phyloP scores from a whole-genome alignment of 2,329 filamentous ascomycete genomes.

The Fusarium fracticaudum region DNA sequence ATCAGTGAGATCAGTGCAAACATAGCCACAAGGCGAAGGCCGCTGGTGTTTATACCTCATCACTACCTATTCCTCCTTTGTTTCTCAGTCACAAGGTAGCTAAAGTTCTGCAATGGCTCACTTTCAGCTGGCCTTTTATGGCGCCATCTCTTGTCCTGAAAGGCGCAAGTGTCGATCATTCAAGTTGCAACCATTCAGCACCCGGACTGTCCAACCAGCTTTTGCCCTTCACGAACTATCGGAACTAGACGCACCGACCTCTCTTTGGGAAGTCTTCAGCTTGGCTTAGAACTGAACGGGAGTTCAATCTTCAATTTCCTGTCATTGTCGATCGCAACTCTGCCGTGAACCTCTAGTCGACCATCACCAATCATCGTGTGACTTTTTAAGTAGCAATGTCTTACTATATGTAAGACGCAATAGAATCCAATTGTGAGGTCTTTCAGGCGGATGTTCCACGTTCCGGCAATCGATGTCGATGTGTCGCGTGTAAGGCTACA shows the following conservation, averaged over 20 bases:
- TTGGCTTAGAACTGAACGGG: not conserved
- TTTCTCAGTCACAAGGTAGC: not conserved
- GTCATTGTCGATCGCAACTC: slow-evolving; percentile 11
- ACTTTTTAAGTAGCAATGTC: not conserved
- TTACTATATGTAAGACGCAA: slow-evolving; percentile 13
- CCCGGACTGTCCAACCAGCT: slow-evolving; percentile 16
- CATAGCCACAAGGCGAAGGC: slow-evolving; percentile 8
- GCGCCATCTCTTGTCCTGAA: slow-evolving; percentile 32
- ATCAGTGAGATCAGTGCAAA: slow-evolving; percentile 9
- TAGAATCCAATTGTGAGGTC: slow-evolving; percentile 2
- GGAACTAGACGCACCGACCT: slow-evolving; percentile 9
- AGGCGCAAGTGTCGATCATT: slow-evolving; percentile 36
- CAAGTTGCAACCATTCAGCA: slow-evolving; percentile 7
- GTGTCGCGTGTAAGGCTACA: not conserved
- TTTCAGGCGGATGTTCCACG: slow-evolving; percentile 6
- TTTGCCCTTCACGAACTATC: slow-evolving; percentile 14
- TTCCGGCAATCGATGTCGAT: not conserved
- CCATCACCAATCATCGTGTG: not conserved
- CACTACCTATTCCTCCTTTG: not conserved
- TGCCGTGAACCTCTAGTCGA: not conserved
- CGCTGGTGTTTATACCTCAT: slow-evolving; percentile 18
- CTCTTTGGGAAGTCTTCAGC: not conserved
- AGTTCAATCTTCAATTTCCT: not conserved
- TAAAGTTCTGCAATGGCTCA: not conserved
- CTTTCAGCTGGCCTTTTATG: slow-evolving; percentile 16